Evolutionary conservation across 495 filamentous ascomycete species (phyloP).

Genomic region (Jackrogersella multiformis): DNA sequence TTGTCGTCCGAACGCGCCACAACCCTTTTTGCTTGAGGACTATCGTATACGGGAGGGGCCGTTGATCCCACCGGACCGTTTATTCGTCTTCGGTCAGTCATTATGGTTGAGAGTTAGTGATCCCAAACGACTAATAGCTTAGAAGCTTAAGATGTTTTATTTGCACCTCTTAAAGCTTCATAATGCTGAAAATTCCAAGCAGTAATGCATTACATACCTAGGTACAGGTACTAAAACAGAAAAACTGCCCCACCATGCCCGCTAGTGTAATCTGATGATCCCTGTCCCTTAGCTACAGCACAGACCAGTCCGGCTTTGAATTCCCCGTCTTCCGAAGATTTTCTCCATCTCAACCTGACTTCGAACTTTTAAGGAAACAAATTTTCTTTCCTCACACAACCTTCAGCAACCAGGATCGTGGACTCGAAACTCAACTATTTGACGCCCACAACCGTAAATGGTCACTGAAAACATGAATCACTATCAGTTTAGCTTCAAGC

Average conservation of each 20-base stretch:
- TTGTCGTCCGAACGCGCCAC: constrained; percentile 62
- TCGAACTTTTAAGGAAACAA: constrained; percentile 18
- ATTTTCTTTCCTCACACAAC: constrained; percentile 26
- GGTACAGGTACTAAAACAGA: too few species aligned
- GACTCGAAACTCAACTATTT: background rate
- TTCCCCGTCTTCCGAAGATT: constrained; percentile 26
- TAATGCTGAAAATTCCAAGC: constrained; percentile 31
- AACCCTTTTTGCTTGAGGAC: constrained; percentile 47
- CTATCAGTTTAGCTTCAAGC: background rate
- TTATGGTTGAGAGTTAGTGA: constrained; percentile 58
- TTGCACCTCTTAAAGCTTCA: constrained; percentile 13
- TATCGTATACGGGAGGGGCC: constrained; percentile 72
- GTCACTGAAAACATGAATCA: background rate
- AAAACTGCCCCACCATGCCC: constrained; percentile 34
- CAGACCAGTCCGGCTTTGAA: constrained; percentile 25
- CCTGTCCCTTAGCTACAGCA: constrained; percentile 37
- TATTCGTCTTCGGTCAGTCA: constrained; percentile 89
- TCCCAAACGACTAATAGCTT: constrained; percentile 16
- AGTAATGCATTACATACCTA: too few species aligned
- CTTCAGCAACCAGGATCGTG: background rate
- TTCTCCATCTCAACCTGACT: constrained; percentile 15
- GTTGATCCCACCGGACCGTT: constrained; percentile 87
- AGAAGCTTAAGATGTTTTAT: constrained; percentile 10
- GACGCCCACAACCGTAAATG: background rate
- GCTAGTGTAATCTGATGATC: constrained; percentile 16